Conservation (phyloP, 805 yeast genomes). For the Lipomyces spencermartinsiae region DNA sequence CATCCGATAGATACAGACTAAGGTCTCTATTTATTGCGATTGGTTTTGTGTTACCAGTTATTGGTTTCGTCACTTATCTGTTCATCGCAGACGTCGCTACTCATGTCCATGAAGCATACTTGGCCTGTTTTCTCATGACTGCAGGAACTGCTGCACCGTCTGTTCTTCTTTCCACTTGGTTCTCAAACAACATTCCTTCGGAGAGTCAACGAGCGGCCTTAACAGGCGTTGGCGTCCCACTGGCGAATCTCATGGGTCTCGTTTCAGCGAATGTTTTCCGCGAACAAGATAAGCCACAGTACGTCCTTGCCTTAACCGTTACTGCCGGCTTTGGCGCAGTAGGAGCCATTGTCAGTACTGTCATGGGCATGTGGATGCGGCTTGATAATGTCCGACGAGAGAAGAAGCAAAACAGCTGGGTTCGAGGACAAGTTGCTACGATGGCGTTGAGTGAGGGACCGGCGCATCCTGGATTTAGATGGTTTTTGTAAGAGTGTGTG, state of each 20-base stretch:
- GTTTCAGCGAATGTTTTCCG: conserved; percentile 60
- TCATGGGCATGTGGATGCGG: conserved; percentile 49
- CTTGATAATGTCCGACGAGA: conserved; percentile 54
- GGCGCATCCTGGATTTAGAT: conserved; percentile 53
- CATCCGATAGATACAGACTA: conserved; percentile 51
- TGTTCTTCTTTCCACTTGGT: conserved; percentile 59
- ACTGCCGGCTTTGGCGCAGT: conserved; percentile 56
- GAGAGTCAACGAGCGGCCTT: conserved; percentile 55
- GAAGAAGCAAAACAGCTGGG: conserved; percentile 49
- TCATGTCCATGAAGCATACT: conserved; percentile 53
- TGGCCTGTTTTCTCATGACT: conserved; percentile 56
- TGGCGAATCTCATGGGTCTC: conserved; percentile 64
- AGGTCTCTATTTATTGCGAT: conserved; percentile 51
- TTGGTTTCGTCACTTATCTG: conserved; percentile 57
- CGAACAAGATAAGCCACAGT: conserved; percentile 59
- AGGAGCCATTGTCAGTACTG: conserved; percentile 48
- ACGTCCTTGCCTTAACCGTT: conserved; percentile 57
- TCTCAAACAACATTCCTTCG: conserved; percentile 57
- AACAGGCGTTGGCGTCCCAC: conserved; percentile 58
- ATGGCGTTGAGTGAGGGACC: conserved; percentile 55
- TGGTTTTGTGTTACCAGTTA: conserved; percentile 51
- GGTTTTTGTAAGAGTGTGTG: conserved; percentile 49
- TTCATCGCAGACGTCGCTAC: conserved; percentile 53
- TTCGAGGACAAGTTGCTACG: conserved; percentile 54
- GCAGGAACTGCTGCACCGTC: conserved; percentile 58